A percentile compares a stretch with the other conserved stretches of the same genome.
phyloP scores from a whole-genome alignment of 2,329 filamentous ascomycete genomes.

The Verticillium tricorpus region DNA sequence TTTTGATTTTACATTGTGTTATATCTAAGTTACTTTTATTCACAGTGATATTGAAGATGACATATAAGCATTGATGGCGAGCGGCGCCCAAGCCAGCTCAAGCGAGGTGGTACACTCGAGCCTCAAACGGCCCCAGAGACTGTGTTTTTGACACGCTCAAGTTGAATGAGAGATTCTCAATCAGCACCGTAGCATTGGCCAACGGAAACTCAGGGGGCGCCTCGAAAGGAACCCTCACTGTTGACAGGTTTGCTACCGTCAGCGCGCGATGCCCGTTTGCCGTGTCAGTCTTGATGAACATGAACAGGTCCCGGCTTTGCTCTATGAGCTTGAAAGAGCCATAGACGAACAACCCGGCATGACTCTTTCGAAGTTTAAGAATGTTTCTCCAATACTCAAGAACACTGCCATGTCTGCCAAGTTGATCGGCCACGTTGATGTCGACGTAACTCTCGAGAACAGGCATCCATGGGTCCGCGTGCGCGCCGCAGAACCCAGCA shows the following conservation, averaged over 20 bases:
- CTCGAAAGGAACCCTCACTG: neutral
- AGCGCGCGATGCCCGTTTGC: neutral
- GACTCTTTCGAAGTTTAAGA: neutral
- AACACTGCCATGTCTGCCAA: conserved; percentile 27
- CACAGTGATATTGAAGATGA: too few relatives aligned
- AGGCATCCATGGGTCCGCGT: conserved; percentile 25
- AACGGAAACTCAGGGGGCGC: neutral
- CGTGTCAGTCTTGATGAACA: neutral
- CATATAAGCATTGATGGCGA: too few relatives aligned
- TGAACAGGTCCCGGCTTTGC: neutral
- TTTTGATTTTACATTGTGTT: too few relatives aligned
- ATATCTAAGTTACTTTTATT: too few relatives aligned
- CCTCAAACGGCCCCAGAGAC: neutral
- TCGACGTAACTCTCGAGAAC: conserved; percentile 59
- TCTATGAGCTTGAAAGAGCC: neutral
- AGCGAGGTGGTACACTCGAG: neutral
- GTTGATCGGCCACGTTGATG: conserved; percentile 55
- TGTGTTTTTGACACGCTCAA: neutral
- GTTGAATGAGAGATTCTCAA: neutral
- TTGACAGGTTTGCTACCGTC: neutral
- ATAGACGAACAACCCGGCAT: neutral
- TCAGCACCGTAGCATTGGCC: neutral
- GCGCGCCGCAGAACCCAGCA: conserved; percentile 30
- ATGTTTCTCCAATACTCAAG: neutral
- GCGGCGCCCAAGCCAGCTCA: neutral